Conservation (phyloP, 768 basidiomycete genomes). For the Mycena rebaudengoi region DNA sequence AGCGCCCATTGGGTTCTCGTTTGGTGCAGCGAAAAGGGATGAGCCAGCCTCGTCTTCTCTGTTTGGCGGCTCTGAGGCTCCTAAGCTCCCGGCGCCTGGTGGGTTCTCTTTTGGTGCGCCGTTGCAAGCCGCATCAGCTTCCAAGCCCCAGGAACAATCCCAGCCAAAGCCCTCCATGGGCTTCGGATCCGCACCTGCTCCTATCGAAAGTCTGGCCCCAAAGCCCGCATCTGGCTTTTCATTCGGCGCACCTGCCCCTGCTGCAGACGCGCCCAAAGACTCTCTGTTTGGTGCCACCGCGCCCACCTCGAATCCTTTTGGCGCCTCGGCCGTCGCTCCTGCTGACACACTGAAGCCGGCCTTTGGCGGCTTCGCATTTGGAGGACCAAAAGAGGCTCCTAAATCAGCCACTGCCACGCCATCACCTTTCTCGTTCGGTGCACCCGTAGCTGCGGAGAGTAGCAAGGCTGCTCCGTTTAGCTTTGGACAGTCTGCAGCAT, state of each 20-base stretch:
- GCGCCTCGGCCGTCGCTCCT: constrained; percentile 26
- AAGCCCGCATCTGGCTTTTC: constrained; percentile 47
- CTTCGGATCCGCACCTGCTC: constrained; percentile 21
- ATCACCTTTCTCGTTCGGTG: constrained; percentile 56
- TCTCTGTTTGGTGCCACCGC: constrained; percentile 29
- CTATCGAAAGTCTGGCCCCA: constrained; percentile 23
- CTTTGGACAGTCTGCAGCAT: constrained; percentile 41
- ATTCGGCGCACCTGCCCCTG: constrained; percentile 34
- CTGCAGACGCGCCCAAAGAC: constrained; percentile 25
- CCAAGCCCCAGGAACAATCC: constrained; percentile 5
- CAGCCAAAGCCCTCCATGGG: constrained; percentile 5
- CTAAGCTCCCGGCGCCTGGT: no score
- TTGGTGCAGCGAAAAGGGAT: constrained; percentile 2
- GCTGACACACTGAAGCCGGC: constrained; percentile 51
- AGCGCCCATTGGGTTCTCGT: constrained; percentile 19
- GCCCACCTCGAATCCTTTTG: constrained; percentile 17
- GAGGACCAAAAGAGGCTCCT: constrained; percentile 16
- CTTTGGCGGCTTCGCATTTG: constrained; percentile 39
- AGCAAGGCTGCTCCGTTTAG: constrained; percentile 47
- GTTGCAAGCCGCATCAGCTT: no score
- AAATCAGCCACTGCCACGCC: constrained; percentile 29
- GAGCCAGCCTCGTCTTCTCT: not conserved
- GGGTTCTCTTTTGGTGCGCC: no score
- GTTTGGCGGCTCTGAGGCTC: not conserved
- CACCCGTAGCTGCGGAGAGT: constrained; percentile 39